Conservation (phyloP, 2,329 filamentous ascomycete genomes). For the Colletotrichum plurivorum region DNA sequence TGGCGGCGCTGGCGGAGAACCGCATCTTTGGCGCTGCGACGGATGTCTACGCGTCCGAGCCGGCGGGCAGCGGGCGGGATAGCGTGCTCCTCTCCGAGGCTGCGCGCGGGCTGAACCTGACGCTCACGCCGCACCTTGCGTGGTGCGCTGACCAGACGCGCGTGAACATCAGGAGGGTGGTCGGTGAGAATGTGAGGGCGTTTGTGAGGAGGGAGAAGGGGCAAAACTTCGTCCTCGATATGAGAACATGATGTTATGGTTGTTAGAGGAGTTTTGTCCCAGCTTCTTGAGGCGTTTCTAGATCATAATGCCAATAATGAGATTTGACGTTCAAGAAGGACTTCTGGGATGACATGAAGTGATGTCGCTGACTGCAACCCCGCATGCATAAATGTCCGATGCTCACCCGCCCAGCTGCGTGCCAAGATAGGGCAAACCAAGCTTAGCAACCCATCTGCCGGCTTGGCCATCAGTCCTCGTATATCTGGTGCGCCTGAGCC, state of each 20-base stretch:
- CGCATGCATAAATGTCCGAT: too few relatives aligned
- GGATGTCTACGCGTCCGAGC: slow-evolving; percentile 50
- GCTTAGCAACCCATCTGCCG: too few relatives aligned
- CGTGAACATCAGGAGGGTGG: slow-evolving; percentile 37
- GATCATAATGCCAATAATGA: too few relatives aligned
- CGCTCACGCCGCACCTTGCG: slow-evolving; percentile 50
- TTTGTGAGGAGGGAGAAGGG: slow-evolving; percentile 35
- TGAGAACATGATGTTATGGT: not conserved
- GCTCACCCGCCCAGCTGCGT: too few relatives aligned
- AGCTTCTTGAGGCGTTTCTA: too few relatives aligned
- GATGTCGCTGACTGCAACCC: too few relatives aligned
- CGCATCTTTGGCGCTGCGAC: slow-evolving; percentile 52
- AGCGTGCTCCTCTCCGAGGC: slow-evolving; percentile 36
- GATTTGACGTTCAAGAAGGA: too few relatives aligned
- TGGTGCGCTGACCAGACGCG: slow-evolving; percentile 42
- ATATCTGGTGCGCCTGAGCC: too few relatives aligned
- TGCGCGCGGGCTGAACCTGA: slow-evolving; percentile 45
- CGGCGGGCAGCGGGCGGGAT: slow-evolving; percentile 39
- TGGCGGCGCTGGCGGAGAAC: slow-evolving; percentile 47
- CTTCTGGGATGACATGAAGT: too few relatives aligned
- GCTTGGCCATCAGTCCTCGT: too few relatives aligned
- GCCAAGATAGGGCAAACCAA: too few relatives aligned
- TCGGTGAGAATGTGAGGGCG: slow-evolving; percentile 34
- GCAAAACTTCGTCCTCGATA: slow-evolving; percentile 35
- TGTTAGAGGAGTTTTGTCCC: too few relatives aligned